Evolutionary conservation across 2,329 filamentous ascomycete genomes (phyloP).

Genomic region (Aspergillus hiratsukae): DNA sequence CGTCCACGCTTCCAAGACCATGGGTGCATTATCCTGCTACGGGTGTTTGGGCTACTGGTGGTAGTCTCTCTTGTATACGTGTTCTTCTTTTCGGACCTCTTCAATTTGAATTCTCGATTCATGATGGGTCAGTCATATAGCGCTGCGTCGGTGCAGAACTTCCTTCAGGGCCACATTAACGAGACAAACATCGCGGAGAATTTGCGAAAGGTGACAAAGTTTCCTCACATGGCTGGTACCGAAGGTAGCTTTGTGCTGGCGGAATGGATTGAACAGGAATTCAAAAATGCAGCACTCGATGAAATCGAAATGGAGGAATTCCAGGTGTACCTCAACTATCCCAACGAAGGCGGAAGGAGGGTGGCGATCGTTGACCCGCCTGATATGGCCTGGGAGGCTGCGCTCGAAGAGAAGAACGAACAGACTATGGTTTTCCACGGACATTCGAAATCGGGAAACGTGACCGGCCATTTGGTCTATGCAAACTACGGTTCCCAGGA

Average conservation of each 20-base stretch:
- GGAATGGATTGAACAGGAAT: constrained; percentile 76
- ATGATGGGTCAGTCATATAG: constrained; percentile 69
- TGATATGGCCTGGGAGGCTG: constrained; percentile 69
- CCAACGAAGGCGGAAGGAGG: constrained; percentile 67
- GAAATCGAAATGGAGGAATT: constrained; percentile 72
- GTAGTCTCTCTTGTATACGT: constrained; percentile 76
- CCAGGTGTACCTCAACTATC: constrained; percentile 90
- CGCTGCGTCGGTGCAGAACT: constrained; percentile 72
- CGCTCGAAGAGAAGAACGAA: constrained; percentile 74
- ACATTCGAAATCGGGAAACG: constrained; percentile 79
- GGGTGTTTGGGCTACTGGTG: constrained; percentile 69
- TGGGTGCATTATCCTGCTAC: constrained; percentile 64
- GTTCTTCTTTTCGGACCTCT: constrained; percentile 79
- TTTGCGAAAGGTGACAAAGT: constrained; percentile 71
- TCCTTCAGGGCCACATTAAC: constrained; percentile 70
- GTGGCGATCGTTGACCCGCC: constrained; percentile 74
- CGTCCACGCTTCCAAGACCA: constrained; percentile 42
- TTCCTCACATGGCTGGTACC: constrained; percentile 89
- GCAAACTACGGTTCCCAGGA: constrained; percentile 84
- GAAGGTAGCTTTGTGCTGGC: constrained; percentile 85
- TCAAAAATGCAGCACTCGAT: constrained; percentile 68
- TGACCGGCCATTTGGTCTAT: constrained; percentile 81
- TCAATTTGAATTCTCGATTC: constrained; percentile 62
- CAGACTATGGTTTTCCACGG: constrained; percentile 83
- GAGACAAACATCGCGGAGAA: constrained; percentile 65